These are phyloP conservation scores for Edaphochlamys debaryana DNA, from an alignment of 139 green algal species.

Conservation along the genomic window DNA sequence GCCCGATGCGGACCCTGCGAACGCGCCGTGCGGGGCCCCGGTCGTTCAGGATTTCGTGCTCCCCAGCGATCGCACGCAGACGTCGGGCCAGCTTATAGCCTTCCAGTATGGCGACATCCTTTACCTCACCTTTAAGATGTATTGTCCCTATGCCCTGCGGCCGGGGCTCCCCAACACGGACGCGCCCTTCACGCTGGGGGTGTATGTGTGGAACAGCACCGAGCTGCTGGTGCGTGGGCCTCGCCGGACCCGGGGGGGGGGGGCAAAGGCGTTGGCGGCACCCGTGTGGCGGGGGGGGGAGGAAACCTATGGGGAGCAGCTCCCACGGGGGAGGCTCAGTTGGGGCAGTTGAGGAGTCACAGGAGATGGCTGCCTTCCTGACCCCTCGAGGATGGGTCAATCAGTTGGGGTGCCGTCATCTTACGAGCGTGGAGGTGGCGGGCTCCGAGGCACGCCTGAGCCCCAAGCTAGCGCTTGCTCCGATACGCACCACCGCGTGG, in stretches of 20 bases:
- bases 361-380: no score
- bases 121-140: slow-evolving; percentile 8
- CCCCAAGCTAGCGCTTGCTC: no score
- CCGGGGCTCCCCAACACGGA: background rate
- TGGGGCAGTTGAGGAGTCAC: no score
- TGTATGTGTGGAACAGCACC: slow-evolving; percentile 28
- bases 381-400: no score
- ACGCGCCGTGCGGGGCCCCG: background rate
- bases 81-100: background rate
- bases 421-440: no score
- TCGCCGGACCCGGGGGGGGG: no score
- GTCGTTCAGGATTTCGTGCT: background rate
- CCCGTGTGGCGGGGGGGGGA: no score
- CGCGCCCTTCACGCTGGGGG: background rate
- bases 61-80: background rate
- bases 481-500: no score
- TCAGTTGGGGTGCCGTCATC: no score
- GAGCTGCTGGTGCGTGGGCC: background rate
- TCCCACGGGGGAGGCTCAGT: no score
- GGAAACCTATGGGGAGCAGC: no score
- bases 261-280: background rate
- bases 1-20: background rate
- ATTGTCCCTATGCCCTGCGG: slow-evolving; percentile 25
- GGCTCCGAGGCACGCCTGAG: no score
- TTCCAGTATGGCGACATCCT: slow-evolving; percentile 24